Conservation (phyloP, 2,329 filamentous ascomycete species). For the Xylaria sp. region DNA sequence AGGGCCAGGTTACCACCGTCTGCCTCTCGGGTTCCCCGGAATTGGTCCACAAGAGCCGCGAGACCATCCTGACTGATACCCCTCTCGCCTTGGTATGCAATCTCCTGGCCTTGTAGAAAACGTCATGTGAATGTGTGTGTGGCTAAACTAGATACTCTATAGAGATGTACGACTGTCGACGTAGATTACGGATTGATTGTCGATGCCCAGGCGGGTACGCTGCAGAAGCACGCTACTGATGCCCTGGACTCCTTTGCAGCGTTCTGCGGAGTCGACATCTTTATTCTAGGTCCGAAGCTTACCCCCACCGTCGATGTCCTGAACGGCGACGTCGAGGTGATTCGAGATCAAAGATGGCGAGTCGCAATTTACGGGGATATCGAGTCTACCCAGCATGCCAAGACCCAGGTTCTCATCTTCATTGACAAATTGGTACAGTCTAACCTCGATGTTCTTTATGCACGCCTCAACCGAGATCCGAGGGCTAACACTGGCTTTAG, state of each 20-base stretch:
- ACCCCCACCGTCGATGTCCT: constrained; percentile 74
- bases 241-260: constrained; percentile 85
- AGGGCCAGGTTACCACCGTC: constrained; percentile 79
- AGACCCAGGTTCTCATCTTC: constrained; percentile 93
- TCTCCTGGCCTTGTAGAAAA: constrained; percentile 15
- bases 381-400: constrained; percentile 94
- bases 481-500: constrained; percentile 30
- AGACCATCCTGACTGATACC: constrained; percentile 87
- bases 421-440: constrained; percentile 85
- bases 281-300: constrained; percentile 88
- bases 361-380: constrained; percentile 95
- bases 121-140: constrained; percentile 20
- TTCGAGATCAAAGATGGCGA: constrained; percentile 86
- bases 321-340: constrained; percentile 79
- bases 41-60: constrained; percentile 84
- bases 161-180: constrained; percentile 93
- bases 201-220: constrained; percentile 66
- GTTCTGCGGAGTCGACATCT: constrained; percentile 95
- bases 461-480: not conserved
- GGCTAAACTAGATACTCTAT: constrained; percentile 38
- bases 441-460: constrained; percentile 2
- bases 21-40: constrained; percentile 88
- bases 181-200: constrained; percentile 90
- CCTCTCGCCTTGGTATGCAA: constrained; percentile 87
- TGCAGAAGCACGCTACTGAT: constrained; percentile 76